A percentile compares a stretch with the other conserved stretches of the same genome.
These are phyloP conservation scores for Mycosphaerella arachidis DNA, from an alignment of 2,329 filamentous ascomycete genomes.

Conservation along the genomic window DNA sequence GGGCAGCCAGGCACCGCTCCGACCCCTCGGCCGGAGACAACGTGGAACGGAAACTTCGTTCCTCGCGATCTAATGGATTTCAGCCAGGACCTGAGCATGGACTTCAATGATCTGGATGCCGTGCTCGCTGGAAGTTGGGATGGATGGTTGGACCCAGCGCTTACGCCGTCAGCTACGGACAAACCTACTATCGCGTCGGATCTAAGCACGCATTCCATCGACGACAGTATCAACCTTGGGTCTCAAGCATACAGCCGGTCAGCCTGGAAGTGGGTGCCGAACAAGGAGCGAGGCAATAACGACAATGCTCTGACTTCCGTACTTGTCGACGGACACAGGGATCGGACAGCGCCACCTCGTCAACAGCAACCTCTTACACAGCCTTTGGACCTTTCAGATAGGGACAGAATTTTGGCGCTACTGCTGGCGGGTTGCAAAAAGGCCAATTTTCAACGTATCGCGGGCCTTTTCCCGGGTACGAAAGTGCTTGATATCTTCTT, in stretches of 20 bases:
- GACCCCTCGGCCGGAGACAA: constrained; percentile 3
- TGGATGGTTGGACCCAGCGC: constrained; percentile 16
- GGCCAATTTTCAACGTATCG: constrained; percentile 19
- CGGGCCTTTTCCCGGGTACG: constrained; percentile 14
- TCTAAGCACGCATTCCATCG: constrained; percentile 15
- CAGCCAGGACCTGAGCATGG: constrained; percentile 19
- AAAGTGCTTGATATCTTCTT: constrained; percentile 19
- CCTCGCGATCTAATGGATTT: constrained; percentile 23
- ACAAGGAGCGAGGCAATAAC: constrained; percentile 12
- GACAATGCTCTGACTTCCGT: constrained; percentile 15
- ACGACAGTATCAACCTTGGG: constrained; percentile 20
- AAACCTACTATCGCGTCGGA: constrained; percentile 7
- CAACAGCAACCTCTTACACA: constrained; percentile 8
- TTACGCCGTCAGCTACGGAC: constrained; percentile 7
- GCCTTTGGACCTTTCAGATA: constrained; percentile 12
- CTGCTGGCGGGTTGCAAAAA: constrained; percentile 17
- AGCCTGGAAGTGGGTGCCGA: constrained; percentile 19
- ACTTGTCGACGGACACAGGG: constrained; percentile 15
- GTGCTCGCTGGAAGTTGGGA: constrained; percentile 17
- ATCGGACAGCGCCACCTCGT: constrained; percentile 6
- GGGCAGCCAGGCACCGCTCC: neutral
- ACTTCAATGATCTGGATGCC: constrained; percentile 18
- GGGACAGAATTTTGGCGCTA: constrained; percentile 19
- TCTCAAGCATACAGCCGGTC: constrained; percentile 18
- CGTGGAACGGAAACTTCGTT: constrained; percentile 16